Percentiles rank a stretch among this genome's conserved stretches.
Evolutionary conservation across 768 basidiomycete genomes (phyloP).

Genomic region (Xerocomellus dryophilus): DNA sequence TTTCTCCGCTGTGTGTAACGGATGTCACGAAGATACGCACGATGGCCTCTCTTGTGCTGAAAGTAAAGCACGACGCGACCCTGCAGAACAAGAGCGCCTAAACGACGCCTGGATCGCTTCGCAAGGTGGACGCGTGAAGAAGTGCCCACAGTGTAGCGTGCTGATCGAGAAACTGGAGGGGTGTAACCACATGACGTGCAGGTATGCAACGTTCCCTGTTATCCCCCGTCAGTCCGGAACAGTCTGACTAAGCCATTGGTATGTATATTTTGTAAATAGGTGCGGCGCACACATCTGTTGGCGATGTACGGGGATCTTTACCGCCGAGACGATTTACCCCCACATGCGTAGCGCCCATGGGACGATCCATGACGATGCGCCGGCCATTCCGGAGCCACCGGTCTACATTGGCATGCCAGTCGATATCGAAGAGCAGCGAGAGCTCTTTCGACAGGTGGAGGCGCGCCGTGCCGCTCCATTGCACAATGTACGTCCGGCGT

Average conservation of each 20-base stretch:
- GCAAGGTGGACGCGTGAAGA: slow-evolving; percentile 58
- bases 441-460: slow-evolving; percentile 15
- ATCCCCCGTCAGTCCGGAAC: too few relatives aligned
- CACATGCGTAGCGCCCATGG: slow-evolving; percentile 40
- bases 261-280: slow-evolving; percentile 24
- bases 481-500: too few relatives aligned
- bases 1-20: slow-evolving; percentile 59
- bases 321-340: slow-evolving; percentile 25
- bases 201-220: slow-evolving; percentile 8
- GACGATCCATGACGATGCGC: slow-evolving; percentile 23
- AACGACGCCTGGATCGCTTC: slow-evolving; percentile 53
- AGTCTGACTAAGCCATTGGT: background rate
- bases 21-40: slow-evolving; percentile 59
- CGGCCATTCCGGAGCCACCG: background rate
- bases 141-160: slow-evolving; percentile 66
- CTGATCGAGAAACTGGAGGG: slow-evolving; percentile 69
- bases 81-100: slow-evolving; percentile 50
- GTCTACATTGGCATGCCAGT: slow-evolving; percentile 13
- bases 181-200: slow-evolving; percentile 79
- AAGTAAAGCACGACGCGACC: slow-evolving; percentile 29
- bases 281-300: slow-evolving; percentile 80
- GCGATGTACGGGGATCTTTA: slow-evolving; percentile 50
- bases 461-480: too few relatives aligned
- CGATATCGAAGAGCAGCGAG: slow-evolving; percentile 22
- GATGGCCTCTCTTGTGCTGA: slow-evolving; percentile 61